These are phyloP conservation scores for Phragmites australis DNA, from an alignment of 176 grass and related monocot genomes.

Conservation along the genomic window DNA sequence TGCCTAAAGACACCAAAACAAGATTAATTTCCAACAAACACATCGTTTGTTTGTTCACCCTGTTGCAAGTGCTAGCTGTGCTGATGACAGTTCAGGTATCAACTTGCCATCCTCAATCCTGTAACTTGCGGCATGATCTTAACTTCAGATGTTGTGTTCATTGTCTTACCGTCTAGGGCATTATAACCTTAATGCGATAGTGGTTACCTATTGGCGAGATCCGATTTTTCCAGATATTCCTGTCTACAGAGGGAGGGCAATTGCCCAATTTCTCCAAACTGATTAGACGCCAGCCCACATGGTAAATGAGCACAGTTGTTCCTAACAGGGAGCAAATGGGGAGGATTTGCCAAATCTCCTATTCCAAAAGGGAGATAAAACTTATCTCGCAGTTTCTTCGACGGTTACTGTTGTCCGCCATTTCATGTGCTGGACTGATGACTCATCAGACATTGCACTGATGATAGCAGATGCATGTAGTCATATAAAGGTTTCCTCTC, in stretches of 20 bases:
- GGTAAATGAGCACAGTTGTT: slow-evolving; percentile 29
- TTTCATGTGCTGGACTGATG: slow-evolving; percentile 34
- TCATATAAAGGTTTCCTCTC: slow-evolving; percentile 21
- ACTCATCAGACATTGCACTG: slow-evolving; percentile 39
- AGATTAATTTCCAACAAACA: no score
- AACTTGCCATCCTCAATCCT: slow-evolving; percentile 21
- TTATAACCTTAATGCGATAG: slow-evolving; percentile 31
- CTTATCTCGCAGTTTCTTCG: slow-evolving; percentile 10
- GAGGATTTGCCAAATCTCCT: slow-evolving; percentile 24
- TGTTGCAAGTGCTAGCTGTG: slow-evolving; percentile 36
- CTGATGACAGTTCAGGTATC: slow-evolving; percentile 36
- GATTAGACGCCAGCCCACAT: slow-evolving; percentile 29
- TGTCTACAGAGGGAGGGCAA: slow-evolving; percentile 37
- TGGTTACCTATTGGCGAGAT: neutral
- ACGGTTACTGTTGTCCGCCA: slow-evolving; percentile 37
- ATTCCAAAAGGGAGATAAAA: slow-evolving; percentile 8
- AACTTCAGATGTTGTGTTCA: slow-evolving; percentile 1
- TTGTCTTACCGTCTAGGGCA: neutral
- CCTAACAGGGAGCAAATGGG: neutral
- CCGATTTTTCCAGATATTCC: slow-evolving; percentile 34
- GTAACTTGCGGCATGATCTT: slow-evolving; percentile 3
- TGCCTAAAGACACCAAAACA: no score
- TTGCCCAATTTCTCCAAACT: slow-evolving; percentile 26
- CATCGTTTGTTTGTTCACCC: slow-evolving; percentile 13
- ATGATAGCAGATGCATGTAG: slow-evolving; percentile 21